These are phyloP conservation scores for Hemisphaericaspora subhashii DNA, from an alignment of 1,139 yeast species.

Conservation along the genomic window DNA sequence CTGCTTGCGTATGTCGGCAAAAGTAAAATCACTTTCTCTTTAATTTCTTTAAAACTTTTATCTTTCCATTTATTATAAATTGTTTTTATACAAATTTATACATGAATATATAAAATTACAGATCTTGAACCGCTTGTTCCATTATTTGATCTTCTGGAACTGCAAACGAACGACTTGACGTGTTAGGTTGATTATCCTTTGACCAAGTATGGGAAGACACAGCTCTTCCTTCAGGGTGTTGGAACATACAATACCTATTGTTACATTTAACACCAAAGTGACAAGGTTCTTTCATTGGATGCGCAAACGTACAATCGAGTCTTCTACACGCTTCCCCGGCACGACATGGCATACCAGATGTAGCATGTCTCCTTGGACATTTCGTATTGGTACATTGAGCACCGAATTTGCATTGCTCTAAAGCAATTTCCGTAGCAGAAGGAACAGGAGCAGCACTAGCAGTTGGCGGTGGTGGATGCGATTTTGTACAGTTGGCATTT, in stretches of 20 bases:
- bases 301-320: conserved; percentile 78
- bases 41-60: background rate
- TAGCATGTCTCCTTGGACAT: conserved; percentile 86
- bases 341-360: conserved; percentile 70
- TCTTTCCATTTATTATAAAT: background rate
- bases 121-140: conserved; percentile 61
- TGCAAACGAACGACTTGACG: conserved; percentile 62
- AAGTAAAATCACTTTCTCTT: background rate
- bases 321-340: conserved; percentile 77
- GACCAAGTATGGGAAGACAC: conserved; percentile 47
- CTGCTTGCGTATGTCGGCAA: too few relatives aligned
- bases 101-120: conserved; percentile 9
- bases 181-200: conserved; percentile 20
- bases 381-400: conserved; percentile 68
- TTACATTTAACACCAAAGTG: conserved; percentile 75
- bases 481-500: conserved; percentile 62
- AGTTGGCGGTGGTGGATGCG: conserved; percentile 72
- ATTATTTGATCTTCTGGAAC: conserved; percentile 74
- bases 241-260: conserved; percentile 66
- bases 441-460: conserved; percentile 27
- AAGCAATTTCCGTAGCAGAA: conserved; percentile 45
- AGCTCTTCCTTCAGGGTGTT: conserved; percentile 76
- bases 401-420: conserved; percentile 84
- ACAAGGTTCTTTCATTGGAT: conserved; percentile 77
- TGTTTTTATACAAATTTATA: conserved; percentile 3